Base-by-base conservation (phyloP, 345 rosid genomes). In the Salix exigua region DNA sequence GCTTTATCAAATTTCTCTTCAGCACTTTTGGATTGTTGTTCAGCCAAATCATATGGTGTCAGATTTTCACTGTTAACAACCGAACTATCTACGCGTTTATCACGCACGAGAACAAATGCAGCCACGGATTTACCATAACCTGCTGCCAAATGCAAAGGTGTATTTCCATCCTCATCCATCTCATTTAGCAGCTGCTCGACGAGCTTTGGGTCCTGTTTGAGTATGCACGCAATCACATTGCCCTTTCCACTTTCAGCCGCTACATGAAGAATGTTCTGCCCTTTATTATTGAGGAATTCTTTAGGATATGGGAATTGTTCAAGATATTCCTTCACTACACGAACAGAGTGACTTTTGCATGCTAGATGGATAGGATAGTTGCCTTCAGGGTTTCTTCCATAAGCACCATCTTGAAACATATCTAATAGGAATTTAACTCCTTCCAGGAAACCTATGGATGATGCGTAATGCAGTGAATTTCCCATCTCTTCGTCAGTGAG, bases 401-500 rank as follows among this genome's bases (percentile, higher is more conserved):
- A 23, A 7, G 53, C 75, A 33, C 28, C 5, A 18, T 21, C 30
- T 2, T 1, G 11, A 19, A 10, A 6, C 4, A 19, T 31, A 0
- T 65, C 2, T 17, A 71, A 30, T 26, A 80, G 68, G 37, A 37
- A 70, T 31, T 18, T n/a, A 58, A 71, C 75, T 9, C 50, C 75
- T 0, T 71, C 50, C 18, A 64, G 58, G 23, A 30, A 28, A 38
- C 76, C 82, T 6, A 21, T 1, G 3, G 68, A 70, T 11, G 75
- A 55, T 19, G 75, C 82, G 40, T 25, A 70, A 23, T 80, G 82
- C n/a, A 80, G 61, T 23, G 61, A n/a, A 11, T 19, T 68, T 13
- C 42, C 17, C 64, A 75, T 78, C 58, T 77, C 26, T 72, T 67
- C 73, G 30, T 85, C 82, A 55, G 23, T 68, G 9, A 68, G 0